These are phyloP conservation scores for Apiotrichum brassicae DNA, from an alignment of 1,284 basidiomycete species.

Conservation along the genomic window DNA sequence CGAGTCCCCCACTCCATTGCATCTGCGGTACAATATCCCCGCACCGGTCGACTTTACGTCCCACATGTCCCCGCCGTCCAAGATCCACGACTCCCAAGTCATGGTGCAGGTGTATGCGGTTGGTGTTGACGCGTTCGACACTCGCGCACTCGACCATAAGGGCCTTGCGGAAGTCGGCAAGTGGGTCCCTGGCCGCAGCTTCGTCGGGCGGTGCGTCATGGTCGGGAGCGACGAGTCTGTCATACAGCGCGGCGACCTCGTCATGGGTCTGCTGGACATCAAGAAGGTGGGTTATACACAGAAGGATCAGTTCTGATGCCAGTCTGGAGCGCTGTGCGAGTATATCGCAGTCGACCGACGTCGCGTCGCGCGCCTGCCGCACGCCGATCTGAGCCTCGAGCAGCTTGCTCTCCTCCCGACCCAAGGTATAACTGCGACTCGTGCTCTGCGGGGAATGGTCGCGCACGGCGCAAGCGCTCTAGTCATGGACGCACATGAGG, in stretches of 20 bases:
- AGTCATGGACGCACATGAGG: slow-evolving; percentile 68
- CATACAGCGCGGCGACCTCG: slow-evolving; percentile 69
- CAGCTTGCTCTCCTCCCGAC: slow-evolving; percentile 72
- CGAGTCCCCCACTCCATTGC: slow-evolving; percentile 45
- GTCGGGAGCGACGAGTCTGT: slow-evolving; percentile 72
- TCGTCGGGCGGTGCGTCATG: slow-evolving; percentile 71
- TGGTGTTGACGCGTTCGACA: slow-evolving; percentile 67
- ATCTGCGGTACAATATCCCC: slow-evolving; percentile 46
- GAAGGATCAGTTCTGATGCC: too few species aligned
- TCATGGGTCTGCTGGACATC: slow-evolving; percentile 67
- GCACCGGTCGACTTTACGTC: slow-evolving; percentile 55
- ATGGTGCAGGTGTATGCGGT: slow-evolving; percentile 81
- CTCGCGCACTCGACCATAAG: slow-evolving; percentile 55
- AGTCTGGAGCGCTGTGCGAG: slow-evolving; percentile 76
- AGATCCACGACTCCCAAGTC: slow-evolving; percentile 60
- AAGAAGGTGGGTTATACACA: too few species aligned
- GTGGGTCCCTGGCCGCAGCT: slow-evolving; percentile 66
- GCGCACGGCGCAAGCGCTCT: slow-evolving; percentile 52
- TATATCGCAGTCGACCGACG: slow-evolving; percentile 73
- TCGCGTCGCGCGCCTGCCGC: slow-evolving; percentile 62
- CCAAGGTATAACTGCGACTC: slow-evolving; percentile 66
- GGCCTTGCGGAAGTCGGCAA: slow-evolving; percentile 39
- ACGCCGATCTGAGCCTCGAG: slow-evolving; percentile 54
- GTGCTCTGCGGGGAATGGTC: slow-evolving; percentile 59
- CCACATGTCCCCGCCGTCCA: slow-evolving; percentile 65